A percentile compares a stretch with the other conserved stretches of the same genome.
Conservation (phyloP, 2,329 filamentous ascomycete genomes). For the Capronia americana region DNA sequence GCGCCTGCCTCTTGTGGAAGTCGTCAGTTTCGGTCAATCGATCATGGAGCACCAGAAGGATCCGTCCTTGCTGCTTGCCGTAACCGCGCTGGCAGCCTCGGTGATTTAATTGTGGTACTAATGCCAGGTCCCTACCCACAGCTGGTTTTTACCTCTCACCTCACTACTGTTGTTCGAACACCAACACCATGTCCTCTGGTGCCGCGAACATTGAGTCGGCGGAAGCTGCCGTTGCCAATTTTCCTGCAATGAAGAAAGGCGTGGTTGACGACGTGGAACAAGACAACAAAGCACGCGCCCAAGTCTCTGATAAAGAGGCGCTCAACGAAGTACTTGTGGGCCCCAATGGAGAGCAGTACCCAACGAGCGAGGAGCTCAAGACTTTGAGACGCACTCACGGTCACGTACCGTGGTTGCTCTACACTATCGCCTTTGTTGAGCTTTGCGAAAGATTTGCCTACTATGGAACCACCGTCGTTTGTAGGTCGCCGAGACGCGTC, state of each 20-base stretch:
- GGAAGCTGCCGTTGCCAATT: not conserved
- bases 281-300: not conserved
- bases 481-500: constrained; percentile 40
- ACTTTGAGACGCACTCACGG: constrained; percentile 30
- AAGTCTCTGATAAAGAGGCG: constrained; percentile 1
- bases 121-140: not conserved
- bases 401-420: constrained; percentile 67
- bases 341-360: constrained; percentile 11
- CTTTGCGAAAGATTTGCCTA: constrained; percentile 79
- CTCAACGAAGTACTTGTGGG: not conserved
- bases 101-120: not conserved
- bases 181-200: constrained; percentile 4
- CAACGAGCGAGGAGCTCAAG: constrained; percentile 34
- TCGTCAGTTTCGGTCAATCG: not conserved
- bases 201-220: not conserved
- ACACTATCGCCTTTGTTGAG: constrained; percentile 68
- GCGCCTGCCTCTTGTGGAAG: constrained; percentile 2
- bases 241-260: not conserved
- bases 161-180: not conserved
- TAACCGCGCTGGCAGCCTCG: not conserved
- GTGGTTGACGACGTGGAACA: not conserved
- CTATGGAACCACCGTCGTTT: constrained; percentile 73
- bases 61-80: not conserved
- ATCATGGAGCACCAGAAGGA: not conserved
- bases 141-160: not conserved